Evolutionary conservation across 495 filamentous ascomycete species (phyloP), one percentile per base, ranked within the genome.

Genomic region (Neurospora pannonica): DNA sequence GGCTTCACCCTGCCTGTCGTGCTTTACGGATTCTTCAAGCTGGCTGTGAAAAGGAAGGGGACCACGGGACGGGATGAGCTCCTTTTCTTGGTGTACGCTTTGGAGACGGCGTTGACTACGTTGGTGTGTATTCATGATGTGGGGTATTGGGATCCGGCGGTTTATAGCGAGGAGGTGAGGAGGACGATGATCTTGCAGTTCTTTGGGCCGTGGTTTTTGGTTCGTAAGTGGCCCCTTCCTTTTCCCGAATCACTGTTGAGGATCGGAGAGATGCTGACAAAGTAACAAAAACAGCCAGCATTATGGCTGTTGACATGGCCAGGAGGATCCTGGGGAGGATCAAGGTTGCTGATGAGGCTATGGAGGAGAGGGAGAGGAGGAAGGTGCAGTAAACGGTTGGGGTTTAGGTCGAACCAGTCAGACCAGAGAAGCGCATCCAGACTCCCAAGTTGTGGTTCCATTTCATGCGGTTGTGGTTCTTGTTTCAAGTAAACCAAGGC

Each of bases 61-160:
- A 80, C 82, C 21, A 77, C 87, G 86, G 75, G 86, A 85, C 62
- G 73, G 87, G 74, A 92, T 86, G 71, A 88, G 79, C 75, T 95
- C 2, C 85, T 92, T 17, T 82, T 96, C 1, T 85, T 97, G 17
- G 80, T 91, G 4, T 95, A 90, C 76, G 91, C 89, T 0, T 78
- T 90, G 31, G 87, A 94, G 79, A 90, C 90, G 10, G 90, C 88
- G 43, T 76, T 97, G 73, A 94, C 94, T 0, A 93, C 94, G 1
- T 75, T 88, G 5, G 88, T 90, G 5, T 97, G 93, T 82, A 87
- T 86, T 75, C 86, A 87, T 70, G 82, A 86, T 34, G 75, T 80
- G 0, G 84, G 79, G 71, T 90, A 88, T 85, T 83, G 86, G 74
- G 89, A 90, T 74, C 60, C 74, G 0, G 75, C 73, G 9, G 82